A percentile compares a stretch with the other conserved stretches of the same genome.
Conservation (phyloP, 1,139 yeast species). For the Zygotorulaspora mrakii region DNA sequence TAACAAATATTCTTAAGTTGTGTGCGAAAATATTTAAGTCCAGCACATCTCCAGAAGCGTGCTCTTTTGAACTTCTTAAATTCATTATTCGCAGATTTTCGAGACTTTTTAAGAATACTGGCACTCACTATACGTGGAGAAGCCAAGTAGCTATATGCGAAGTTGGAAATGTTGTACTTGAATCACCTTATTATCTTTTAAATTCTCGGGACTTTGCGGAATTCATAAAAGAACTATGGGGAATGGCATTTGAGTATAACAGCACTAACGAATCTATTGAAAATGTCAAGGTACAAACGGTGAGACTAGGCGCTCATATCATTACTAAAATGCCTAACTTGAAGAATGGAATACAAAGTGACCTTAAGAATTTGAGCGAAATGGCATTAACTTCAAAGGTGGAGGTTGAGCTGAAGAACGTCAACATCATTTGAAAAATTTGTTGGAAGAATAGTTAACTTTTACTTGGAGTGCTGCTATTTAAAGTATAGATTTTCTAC, state of each 20-base stretch:
- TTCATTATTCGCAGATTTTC: constrained; percentile 26
- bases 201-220: constrained; percentile 6
- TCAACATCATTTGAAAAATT: constrained; percentile 16
- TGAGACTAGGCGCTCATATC: constrained; percentile 39
- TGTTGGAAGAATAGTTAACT: too few species aligned
- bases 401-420: constrained; percentile 37
- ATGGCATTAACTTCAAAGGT: constrained; percentile 40
- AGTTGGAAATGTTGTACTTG: constrained; percentile 29
- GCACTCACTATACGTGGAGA: constrained; percentile 55
- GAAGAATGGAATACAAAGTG: constrained; percentile 20
- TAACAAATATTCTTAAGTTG: constrained; percentile 36
- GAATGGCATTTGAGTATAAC: constrained; percentile 34
- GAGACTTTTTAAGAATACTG: constrained; percentile 35
- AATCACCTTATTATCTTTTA: constrained; percentile 19
- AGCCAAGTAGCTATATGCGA: constrained; percentile 49
- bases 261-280: constrained; percentile 52
- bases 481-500: too few species aligned
- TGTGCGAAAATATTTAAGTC: constrained; percentile 29
- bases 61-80: constrained; percentile 18
- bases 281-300: constrained; percentile 54
- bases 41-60: constrained; percentile 17
- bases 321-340: constrained; percentile 18
- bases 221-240: constrained; percentile 35
- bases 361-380: constrained; percentile 36
- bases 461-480: too few species aligned